Conservation (phyloP, 768 basidiomycete species). For the Coprinopsis sp. region DNA sequence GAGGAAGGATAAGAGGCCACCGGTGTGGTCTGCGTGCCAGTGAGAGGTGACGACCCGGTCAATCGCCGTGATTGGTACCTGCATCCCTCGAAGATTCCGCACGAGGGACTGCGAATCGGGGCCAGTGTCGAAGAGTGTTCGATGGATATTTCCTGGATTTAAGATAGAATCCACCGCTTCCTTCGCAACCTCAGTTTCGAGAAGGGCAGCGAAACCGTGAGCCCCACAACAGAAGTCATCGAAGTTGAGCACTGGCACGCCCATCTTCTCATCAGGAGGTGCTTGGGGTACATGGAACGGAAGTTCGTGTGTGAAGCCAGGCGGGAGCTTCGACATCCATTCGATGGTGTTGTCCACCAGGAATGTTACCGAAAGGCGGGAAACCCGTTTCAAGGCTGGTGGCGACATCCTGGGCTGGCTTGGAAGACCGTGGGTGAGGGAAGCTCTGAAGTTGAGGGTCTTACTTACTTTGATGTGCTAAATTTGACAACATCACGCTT, state of each 20-base stretch:
- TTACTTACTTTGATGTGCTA: no score
- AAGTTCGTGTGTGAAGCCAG: conserved; percentile 73
- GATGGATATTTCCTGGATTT: conserved; percentile 57
- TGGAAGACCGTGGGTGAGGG: no score
- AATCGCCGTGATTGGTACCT: conserved; percentile 48
- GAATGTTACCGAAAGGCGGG: conserved; percentile 48
- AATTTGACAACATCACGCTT: no score
- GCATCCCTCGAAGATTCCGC: conserved; percentile 64
- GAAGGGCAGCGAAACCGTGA: conserved; percentile 79
- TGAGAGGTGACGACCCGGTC: conserved; percentile 67
- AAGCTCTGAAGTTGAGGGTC: no score
- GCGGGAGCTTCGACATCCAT: conserved; percentile 82
- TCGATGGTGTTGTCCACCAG: conserved; percentile 77
- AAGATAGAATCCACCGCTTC: neutral
- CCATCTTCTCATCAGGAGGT: conserved; percentile 37
- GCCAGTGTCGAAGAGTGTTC: conserved; percentile 79
- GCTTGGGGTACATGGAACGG: conserved; percentile 54
- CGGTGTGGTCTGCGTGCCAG: conserved; percentile 77
- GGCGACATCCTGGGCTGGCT: conserved; percentile 83
- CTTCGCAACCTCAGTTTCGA: conserved; percentile 24
- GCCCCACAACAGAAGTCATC: conserved; percentile 72
- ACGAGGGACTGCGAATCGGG: conserved; percentile 72
- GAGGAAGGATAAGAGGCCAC: conserved; percentile 67
- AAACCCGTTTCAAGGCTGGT: conserved; percentile 9
- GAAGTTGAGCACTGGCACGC: conserved; percentile 65